Evolutionary conservation across 2,329 filamentous ascomycete genomes (phyloP).

Genomic region (Lachnellula suecica): DNA sequence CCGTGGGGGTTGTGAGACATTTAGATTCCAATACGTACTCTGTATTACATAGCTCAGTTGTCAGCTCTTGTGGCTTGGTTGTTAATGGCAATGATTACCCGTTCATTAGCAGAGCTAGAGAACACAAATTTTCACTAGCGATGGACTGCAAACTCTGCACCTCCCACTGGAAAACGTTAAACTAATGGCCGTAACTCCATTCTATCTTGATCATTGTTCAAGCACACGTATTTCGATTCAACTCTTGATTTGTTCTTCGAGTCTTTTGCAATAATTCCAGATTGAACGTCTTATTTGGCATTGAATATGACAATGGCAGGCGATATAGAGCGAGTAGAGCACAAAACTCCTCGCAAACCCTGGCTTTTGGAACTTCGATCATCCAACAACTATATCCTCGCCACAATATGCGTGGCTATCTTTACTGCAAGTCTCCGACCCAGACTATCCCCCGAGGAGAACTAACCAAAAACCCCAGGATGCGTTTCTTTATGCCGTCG

Average conservation of each 20-base stretch:
- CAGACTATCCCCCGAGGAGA: background rate
- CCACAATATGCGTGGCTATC: conserved; percentile 3
- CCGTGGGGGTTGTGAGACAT: too few species aligned
- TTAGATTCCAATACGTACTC: too few species aligned
- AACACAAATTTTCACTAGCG: too few species aligned
- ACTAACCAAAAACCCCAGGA: background rate
- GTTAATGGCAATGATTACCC: too few species aligned
- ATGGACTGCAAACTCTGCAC: too few species aligned
- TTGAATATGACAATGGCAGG: background rate
- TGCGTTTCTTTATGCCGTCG: conserved; percentile 2
- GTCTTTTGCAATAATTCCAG: background rate
- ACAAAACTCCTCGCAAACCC: background rate
- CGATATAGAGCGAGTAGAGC: background rate
- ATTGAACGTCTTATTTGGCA: background rate
- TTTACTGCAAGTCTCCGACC: background rate
- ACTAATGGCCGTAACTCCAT: too few species aligned
- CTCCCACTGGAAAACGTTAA: too few species aligned
- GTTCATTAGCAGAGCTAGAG: too few species aligned
- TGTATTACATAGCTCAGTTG: too few species aligned
- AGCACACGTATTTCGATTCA: too few species aligned
- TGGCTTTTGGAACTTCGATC: conserved; percentile 1
- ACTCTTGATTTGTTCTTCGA: background rate
- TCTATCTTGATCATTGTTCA: too few species aligned
- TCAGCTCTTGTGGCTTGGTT: too few species aligned
- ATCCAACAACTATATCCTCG: background rate